Evolutionary conservation across 2,329 filamentous ascomycete species (phyloP).

Genomic region (Monosporascus sp.): DNA sequence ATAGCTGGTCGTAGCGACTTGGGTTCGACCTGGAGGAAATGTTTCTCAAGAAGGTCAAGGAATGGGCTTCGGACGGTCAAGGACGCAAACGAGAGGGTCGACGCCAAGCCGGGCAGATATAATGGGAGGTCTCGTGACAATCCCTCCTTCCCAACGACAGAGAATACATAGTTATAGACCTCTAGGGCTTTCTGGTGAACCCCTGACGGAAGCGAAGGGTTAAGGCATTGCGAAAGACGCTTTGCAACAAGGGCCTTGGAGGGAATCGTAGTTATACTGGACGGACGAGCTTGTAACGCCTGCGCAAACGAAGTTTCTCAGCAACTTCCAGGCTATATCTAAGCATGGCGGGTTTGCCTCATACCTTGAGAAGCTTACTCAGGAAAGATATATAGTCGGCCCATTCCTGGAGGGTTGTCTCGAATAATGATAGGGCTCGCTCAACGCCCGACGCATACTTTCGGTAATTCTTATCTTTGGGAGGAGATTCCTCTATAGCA

Average conservation of each 20-base stretch:
- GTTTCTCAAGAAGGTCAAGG: slow-evolving; percentile 74
- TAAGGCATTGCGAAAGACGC: slow-evolving; percentile 89
- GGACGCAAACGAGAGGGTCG: slow-evolving; percentile 90
- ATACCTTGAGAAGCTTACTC: slow-evolving; percentile 81
- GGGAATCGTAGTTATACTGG: slow-evolving; percentile 67
- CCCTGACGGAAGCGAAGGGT: slow-evolving; percentile 86
- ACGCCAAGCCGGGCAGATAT: slow-evolving; percentile 83
- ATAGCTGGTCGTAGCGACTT: slow-evolving; percentile 75
- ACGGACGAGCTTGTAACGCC: slow-evolving; percentile 83
- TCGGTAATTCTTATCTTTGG: slow-evolving; percentile 67
- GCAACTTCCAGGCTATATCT: slow-evolving; percentile 11
- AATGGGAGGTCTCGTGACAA: slow-evolving; percentile 77
- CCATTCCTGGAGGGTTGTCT: slow-evolving; percentile 94
- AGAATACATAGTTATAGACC: slow-evolving; percentile 86
- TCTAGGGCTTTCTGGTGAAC: slow-evolving; percentile 97
- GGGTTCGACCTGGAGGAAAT: slow-evolving; percentile 69
- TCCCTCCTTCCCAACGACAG: slow-evolving; percentile 73
- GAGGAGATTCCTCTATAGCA: slow-evolving; percentile 45
- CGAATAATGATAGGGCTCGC: slow-evolving; percentile 81
- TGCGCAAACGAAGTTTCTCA: slow-evolving; percentile 33
- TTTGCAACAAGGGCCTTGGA: slow-evolving; percentile 81
- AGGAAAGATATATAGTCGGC: slow-evolving; percentile 98
- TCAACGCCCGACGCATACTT: slow-evolving; percentile 89
- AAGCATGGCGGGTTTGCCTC: slow-evolving; percentile 3
- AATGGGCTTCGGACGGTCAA: slow-evolving; percentile 84